Evolutionary conservation across 306 rosid genomes (phyloP).

Genomic region (Dalbergia cultrata): DNA sequence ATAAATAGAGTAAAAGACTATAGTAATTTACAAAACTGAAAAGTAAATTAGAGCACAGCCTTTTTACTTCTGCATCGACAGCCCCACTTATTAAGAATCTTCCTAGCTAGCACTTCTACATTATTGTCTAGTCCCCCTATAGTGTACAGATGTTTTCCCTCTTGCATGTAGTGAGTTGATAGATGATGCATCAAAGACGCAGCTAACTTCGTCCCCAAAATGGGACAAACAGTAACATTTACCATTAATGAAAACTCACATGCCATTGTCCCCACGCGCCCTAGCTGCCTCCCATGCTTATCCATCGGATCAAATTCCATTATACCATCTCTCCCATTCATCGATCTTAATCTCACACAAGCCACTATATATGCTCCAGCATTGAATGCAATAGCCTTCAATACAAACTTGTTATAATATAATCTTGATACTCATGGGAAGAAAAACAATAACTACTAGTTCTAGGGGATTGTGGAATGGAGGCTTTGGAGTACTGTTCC

Average conservation of each 20-base stretch:
- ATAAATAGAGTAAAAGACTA: too few species aligned
- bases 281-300: background rate
- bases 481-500: slow-evolving; percentile 42
- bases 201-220: slow-evolving; percentile 39
- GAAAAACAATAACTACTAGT: background rate
- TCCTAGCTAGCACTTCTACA: background rate
- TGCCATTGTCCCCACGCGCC: slow-evolving; percentile 42
- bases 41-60: too few species aligned
- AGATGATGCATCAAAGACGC: slow-evolving; percentile 40
- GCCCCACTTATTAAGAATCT: background rate
- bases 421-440: slow-evolving; percentile 47
- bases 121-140: slow-evolving; percentile 17
- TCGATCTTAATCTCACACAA: background rate
- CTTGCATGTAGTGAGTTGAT: slow-evolving; percentile 36
- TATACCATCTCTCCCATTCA: background rate
- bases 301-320: slow-evolving; percentile 1
- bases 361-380: slow-evolving; percentile 37
- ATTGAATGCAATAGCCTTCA: background rate
- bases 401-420: background rate
- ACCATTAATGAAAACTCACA: slow-evolving; percentile 46
- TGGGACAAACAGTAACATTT: slow-evolving; percentile 41
- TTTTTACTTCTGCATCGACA: background rate
- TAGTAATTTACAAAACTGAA: too few species aligned
- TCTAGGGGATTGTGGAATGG: slow-evolving; percentile 46
- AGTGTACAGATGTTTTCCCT: slow-evolving; percentile 18